phyloP scores from a whole-genome alignment of 345 rosid species.

The Citrus sinensis region DVS_A1.0 CM039165.1:38898501-38899000 shows the following conservation, averaged over 20 bases:
- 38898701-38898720: background rate
- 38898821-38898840: slow-evolving; percentile 56
- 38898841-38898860: slow-evolving; percentile 78
- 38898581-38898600: no score
- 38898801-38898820: slow-evolving; percentile 55
- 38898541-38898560: background rate
- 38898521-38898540: background rate
- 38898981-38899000: background rate
- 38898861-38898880: slow-evolving; percentile 84
- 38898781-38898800: slow-evolving; percentile 16
- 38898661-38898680: background rate
- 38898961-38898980: background rate
- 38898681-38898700: background rate
- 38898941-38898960: slow-evolving; percentile 5
- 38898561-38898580: no score
- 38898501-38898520: slow-evolving; percentile 1
- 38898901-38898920: background rate
- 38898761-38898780: background rate
- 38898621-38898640: background rate
- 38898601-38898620: background rate
- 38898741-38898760: background rate
- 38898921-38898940: background rate
- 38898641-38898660: background rate
- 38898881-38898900: slow-evolving; percentile 70
- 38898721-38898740: background rate